Conservation (phyloP, 2,329 filamentous ascomycete genomes). For the Aspergillus sp. region DNA sequence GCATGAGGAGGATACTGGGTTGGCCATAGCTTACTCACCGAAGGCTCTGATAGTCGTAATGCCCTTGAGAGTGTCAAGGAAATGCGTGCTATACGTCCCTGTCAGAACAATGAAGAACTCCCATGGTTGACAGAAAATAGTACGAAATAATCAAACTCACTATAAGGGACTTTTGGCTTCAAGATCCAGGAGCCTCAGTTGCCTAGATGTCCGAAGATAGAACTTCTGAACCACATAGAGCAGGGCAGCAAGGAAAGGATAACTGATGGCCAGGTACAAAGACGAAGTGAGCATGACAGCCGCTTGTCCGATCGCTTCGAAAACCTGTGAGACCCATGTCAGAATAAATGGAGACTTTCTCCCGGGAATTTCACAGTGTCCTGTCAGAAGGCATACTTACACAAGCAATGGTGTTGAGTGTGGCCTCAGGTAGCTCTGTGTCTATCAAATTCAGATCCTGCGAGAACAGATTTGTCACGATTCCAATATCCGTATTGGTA, state of each 20-base stretch:
- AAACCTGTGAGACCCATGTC: not conserved
- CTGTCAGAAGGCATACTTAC: not conserved
- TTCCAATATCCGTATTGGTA: slow-evolving; percentile 47
- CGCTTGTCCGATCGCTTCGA: slow-evolving; percentile 25
- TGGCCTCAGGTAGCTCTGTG: slow-evolving; percentile 35
- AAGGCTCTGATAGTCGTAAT: not conserved
- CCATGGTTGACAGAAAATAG: not conserved
- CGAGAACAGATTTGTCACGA: slow-evolving; percentile 51
- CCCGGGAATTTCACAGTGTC: not conserved
- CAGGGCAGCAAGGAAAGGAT: slow-evolving; percentile 1
- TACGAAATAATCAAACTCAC: not conserved
- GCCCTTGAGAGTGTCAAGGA: not conserved
- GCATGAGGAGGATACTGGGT: not conserved
- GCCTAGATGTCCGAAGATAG: not conserved
- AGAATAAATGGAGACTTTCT: not conserved
- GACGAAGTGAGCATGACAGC: slow-evolving; percentile 24
- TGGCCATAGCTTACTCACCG: not conserved
- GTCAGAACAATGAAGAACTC: too few relatives aligned
- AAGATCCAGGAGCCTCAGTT: not conserved
- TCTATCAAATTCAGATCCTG: slow-evolving; percentile 53
- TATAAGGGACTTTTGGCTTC: not conserved
- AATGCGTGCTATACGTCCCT: not conserved
- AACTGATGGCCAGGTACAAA: slow-evolving; percentile 28
- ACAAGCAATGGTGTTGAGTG: slow-evolving; percentile 18
- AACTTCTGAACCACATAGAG: not conserved